Base-by-base conservation (phyloP, 306 rosid species). In the Inga laurina region DNA sequence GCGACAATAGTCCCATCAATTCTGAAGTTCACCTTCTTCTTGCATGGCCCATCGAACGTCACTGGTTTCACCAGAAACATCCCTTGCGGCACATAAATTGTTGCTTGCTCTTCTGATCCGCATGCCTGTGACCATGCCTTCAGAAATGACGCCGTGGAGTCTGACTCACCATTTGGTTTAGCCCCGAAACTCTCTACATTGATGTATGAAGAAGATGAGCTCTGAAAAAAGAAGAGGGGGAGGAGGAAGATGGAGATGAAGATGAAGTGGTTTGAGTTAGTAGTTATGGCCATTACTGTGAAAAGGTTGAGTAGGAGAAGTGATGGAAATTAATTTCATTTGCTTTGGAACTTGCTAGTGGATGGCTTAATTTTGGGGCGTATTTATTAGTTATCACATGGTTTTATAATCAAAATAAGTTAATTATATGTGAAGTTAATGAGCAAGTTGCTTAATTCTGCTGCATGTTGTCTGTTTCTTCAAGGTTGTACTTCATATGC, bases 1-100 rank as follows among this genome's bases (percentile, higher is more conserved):
- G 90, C 90, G 21, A 82, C 78, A 61, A 84, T 75, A 34, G 84
- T 84, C 3, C 90, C 90, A 44, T 87, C 90, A 21, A 87, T 82
- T 75, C 21, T 32, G 32, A 87, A 61, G 1, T 52, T 45, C 2
- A 87, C 76, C 37, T 78, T 78, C 77, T 78, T 84, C 32, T 21
- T 74, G 62, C 90, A 87, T 34, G 90, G 90, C 71, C 88, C 90
- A 75, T 34, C 11, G 48, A 87, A 87, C 16, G 86, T 82, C 18
- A 82, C 82, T 79, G 84, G 86, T 44, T 82, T 87, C 8, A 87
- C 6, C 82, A 87, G 45, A 79, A 84, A 87, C 76, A 32, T 84
- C 30, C 90, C 90, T 61, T 70, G 27, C 9, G 90, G 90, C 18
- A 87, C 80, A 44, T 87, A 70, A 61, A 87, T 75, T 12, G 84